These are phyloP conservation scores for Phytophthora cactorum DNA, from an alignment of 352 stramenopile species.

Conservation along the genomic window DNA sequence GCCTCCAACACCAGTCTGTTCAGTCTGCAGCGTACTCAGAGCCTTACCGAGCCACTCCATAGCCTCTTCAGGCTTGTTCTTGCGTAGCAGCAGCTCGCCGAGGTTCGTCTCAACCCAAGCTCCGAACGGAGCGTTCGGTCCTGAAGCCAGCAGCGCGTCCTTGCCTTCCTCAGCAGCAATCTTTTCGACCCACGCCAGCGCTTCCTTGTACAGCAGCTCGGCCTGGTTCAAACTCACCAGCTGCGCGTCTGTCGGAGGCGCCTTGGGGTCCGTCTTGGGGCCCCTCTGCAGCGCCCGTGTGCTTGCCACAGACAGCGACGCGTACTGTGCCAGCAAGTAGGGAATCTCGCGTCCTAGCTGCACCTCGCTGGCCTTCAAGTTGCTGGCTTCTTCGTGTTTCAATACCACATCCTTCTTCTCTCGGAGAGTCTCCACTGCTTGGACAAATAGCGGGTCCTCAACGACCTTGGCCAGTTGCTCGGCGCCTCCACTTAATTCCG, in stretches of 20 bases:
- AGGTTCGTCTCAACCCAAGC: conserved; percentile 77
- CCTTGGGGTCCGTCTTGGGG: conserved; percentile 33
- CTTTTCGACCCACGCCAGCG: conserved; percentile 67
- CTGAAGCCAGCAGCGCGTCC: conserved; percentile 53
- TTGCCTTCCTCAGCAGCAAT: conserved; percentile 46
- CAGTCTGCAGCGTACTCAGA: conserved; percentile 60
- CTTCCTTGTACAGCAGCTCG: conserved; percentile 73
- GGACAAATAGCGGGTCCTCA: conserved; percentile 66
- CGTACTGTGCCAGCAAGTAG: conserved; percentile 77
- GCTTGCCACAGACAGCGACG: conserved; percentile 56
- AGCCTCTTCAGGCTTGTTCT: conserved; percentile 65
- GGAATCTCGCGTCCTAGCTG: conserved; percentile 70
- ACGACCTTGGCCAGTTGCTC: conserved; percentile 45
- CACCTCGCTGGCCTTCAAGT: conserved; percentile 53
- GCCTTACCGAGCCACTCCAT: conserved; percentile 78
- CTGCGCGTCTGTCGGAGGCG: conserved; percentile 43
- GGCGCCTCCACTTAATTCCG: conserved; percentile 48
- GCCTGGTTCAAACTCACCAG: conserved; percentile 62
- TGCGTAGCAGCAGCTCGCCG: conserved; percentile 64
- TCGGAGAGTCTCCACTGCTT: conserved; percentile 61
- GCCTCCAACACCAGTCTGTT: conserved; percentile 51
- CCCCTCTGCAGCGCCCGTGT: conserved; percentile 43
- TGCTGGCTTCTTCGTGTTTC: conserved; percentile 53
- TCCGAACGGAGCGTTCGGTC: conserved; percentile 65
- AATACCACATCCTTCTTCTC: conserved; percentile 64